A percentile compares a stretch with the other conserved stretches of the same genome.
phyloP scores from a whole-genome alignment of 495 filamentous ascomycete genomes.

The Penicillium paxilli region DNA sequence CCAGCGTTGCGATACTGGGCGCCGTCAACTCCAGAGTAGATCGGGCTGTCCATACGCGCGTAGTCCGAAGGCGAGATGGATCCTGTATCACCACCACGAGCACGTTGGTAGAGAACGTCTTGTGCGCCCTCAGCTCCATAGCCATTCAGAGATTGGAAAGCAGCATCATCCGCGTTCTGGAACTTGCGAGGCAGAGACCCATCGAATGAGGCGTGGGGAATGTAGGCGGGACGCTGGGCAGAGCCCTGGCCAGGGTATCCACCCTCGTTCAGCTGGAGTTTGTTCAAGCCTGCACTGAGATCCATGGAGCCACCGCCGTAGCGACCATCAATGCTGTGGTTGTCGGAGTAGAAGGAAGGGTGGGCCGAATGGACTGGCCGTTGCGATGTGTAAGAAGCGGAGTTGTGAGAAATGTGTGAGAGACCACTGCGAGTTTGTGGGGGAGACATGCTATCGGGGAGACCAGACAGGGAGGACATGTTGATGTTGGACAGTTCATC shows the following conservation, averaged over 20 bases:
- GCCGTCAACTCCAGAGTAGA: slow-evolving; percentile 49
- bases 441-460: slow-evolving; percentile 33
- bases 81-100: slow-evolving; percentile 32
- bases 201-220: slow-evolving; percentile 36
- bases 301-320: slow-evolving; percentile 34
- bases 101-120: slow-evolving; percentile 35
- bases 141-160: slow-evolving; percentile 25
- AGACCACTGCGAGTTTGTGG: slow-evolving; percentile 28
- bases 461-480: slow-evolving; percentile 30
- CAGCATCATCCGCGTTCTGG: slow-evolving; percentile 27
- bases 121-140: slow-evolving; percentile 27
- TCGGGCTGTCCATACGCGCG: slow-evolving; percentile 58
- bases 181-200: slow-evolving; percentile 32
- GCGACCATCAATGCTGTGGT: slow-evolving; percentile 33
- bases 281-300: slow-evolving; percentile 30
- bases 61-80: slow-evolving; percentile 56
- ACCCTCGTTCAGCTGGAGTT: slow-evolving; percentile 37
- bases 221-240: slow-evolving; percentile 28
- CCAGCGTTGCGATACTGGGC: slow-evolving; percentile 47
- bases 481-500: slow-evolving; percentile 33
- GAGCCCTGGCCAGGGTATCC: slow-evolving; percentile 19
- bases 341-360: slow-evolving; percentile 45
- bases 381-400: slow-evolving; percentile 34
- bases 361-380: slow-evolving; percentile 35
- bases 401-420: slow-evolving; percentile 41